Percentiles rank a stretch among this genome's conserved stretches.
Conservation (phyloP, 208 protist species). For the Acanthamoeba sp. region DNA sequence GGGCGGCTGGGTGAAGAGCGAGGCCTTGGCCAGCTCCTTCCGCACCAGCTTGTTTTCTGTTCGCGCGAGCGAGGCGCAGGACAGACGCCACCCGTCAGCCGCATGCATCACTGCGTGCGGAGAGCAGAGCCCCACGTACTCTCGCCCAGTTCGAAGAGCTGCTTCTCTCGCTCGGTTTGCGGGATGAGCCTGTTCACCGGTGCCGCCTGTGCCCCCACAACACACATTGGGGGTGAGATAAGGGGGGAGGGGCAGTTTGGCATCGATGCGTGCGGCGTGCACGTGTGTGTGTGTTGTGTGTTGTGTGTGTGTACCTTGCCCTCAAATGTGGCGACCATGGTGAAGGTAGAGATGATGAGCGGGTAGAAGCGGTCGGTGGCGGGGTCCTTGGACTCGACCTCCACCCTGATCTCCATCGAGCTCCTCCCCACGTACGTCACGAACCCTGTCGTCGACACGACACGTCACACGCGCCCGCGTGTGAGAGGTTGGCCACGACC, state of each 20-base stretch:
- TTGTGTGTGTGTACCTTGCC: neutral
- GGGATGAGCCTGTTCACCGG: conserved; percentile 60
- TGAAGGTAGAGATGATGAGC: conserved; percentile 64
- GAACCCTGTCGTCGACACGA: conserved; percentile 34
- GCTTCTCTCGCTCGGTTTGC: conserved; percentile 65
- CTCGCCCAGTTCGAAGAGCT: conserved; percentile 54
- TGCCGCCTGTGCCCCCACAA: neutral
- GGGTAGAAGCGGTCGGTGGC: conserved; percentile 27
- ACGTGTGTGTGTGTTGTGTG: neutral
- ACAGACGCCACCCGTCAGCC: neutral
- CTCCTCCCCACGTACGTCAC: conserved; percentile 68
- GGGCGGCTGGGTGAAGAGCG: conserved; percentile 42
- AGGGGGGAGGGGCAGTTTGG: too few species aligned
- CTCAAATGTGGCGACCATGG: conserved; percentile 68
- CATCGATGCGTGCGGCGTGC: neutral
- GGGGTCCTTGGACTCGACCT: conserved; percentile 70
- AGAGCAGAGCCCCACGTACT: neutral
- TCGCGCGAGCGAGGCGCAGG: neutral
- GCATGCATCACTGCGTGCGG: neutral
- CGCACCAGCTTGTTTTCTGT: conserved; percentile 53
- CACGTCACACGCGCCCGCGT: too few species aligned
- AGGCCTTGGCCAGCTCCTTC: conserved; percentile 60
- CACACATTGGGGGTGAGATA: too few species aligned
- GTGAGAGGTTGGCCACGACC: too few species aligned
- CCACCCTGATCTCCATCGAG: conserved; percentile 68